Conservation (phyloP, 768 basidiomycete genomes). For the Podaxis carcinomalis region DNA sequence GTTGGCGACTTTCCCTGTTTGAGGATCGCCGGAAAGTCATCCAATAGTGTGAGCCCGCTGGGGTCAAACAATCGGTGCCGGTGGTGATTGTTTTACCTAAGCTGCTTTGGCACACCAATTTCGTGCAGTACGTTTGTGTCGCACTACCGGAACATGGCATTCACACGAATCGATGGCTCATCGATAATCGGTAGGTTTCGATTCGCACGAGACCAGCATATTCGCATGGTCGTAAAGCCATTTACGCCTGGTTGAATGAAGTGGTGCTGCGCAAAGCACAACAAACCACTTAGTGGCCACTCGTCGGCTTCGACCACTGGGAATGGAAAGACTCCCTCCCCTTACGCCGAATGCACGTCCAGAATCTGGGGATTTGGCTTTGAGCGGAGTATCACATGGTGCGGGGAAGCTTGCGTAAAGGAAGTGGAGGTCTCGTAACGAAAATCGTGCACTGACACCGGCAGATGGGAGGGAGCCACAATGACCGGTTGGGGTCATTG, state of each 20-base stretch:
- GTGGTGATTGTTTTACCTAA: not conserved
- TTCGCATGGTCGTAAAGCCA: not conserved
- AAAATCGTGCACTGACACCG: not conserved
- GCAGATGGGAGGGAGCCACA: not conserved
- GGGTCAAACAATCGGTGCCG: not conserved
- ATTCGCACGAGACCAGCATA: not conserved
- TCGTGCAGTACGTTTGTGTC: not conserved
- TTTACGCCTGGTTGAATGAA: not conserved
- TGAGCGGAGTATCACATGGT: not conserved
- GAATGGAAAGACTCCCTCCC: not conserved
- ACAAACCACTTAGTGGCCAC: not conserved
- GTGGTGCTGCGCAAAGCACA: not conserved
- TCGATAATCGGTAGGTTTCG: not conserved
- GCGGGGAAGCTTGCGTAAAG: slow-evolving; percentile 2
- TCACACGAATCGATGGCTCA: not conserved
- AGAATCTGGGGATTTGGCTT: not conserved
- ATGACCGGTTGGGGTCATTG: not conserved
- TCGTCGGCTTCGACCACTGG: not conserved
- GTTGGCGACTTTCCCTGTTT: not conserved
- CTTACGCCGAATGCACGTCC: not conserved
- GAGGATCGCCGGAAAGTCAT: not conserved
- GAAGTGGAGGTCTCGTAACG: not conserved
- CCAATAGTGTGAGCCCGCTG: not conserved
- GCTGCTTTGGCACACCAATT: not conserved
- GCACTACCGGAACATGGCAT: not conserved